These are phyloP conservation scores for Peltaster fructicola DNA, from an alignment of 2,329 filamentous ascomycete species.

Conservation along the genomic window DNA sequence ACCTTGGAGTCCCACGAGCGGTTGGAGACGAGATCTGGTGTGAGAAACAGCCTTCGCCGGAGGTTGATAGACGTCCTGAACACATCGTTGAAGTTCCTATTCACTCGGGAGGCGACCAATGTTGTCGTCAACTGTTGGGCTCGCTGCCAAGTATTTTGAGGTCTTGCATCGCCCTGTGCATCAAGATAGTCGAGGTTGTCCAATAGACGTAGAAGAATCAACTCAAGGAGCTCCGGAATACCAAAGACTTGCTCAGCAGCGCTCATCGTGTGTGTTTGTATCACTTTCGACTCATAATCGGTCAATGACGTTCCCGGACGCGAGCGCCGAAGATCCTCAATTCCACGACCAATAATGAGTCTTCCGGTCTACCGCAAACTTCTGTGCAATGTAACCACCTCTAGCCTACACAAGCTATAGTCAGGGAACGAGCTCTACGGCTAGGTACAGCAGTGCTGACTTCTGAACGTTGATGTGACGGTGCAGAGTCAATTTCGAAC, in stretches of 20 bases:
- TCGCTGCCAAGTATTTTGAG: slow-evolving; percentile 6
- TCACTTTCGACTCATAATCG: too few relatives aligned
- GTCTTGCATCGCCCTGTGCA: slow-evolving; percentile 10
- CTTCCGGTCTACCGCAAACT: too few relatives aligned
- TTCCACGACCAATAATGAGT: too few relatives aligned
- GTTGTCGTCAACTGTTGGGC: slow-evolving; percentile 4
- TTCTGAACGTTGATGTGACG: too few relatives aligned
- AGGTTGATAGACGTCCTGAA: slow-evolving; percentile 6
- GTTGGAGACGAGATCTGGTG: slow-evolving; percentile 3
- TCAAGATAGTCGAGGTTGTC: slow-evolving; percentile 4
- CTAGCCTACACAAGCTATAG: too few relatives aligned
- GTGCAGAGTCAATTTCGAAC: too few relatives aligned
- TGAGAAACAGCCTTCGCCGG: slow-evolving; percentile 8
- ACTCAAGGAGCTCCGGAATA: slow-evolving; percentile 10
- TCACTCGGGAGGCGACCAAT: slow-evolving; percentile 7
- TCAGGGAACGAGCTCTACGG: too few relatives aligned
- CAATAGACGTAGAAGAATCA: slow-evolving; percentile 6
- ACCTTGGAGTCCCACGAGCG: slow-evolving; percentile 4
- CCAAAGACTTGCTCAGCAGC: slow-evolving; percentile 6
- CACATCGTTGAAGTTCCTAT: slow-evolving; percentile 7
- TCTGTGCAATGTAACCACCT: too few relatives aligned
- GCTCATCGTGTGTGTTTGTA: too few relatives aligned
- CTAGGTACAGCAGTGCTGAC: too few relatives aligned
- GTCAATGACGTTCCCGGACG: too few relatives aligned
- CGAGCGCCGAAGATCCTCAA: too few relatives aligned